These are phyloP conservation scores for Metrosideros polymorpha DNA, from an alignment of 441 rosid species.

Conservation along the genomic window DNA sequence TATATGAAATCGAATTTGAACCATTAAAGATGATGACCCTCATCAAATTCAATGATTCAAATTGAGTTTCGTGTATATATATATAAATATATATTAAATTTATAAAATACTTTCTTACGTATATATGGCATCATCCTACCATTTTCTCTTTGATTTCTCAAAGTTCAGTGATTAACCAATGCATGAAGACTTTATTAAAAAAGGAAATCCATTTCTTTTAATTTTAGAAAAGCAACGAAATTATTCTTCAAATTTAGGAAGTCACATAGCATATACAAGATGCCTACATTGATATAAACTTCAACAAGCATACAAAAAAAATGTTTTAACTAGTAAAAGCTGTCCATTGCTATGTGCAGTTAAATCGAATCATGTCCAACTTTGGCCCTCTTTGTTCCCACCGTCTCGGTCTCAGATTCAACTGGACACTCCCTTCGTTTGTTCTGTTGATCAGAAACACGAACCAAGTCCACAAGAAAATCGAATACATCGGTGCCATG, in stretches of 20 bases:
- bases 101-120: background rate
- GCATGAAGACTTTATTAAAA: background rate
- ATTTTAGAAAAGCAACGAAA: background rate
- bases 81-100: background rate
- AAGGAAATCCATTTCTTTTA: background rate
- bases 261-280: background rate
- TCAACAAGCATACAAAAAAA: background rate
- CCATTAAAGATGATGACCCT: background rate
- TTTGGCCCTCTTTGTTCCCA: background rate
- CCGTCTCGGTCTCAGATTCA: background rate
- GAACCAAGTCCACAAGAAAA: slow-evolving; percentile 37
- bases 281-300: background rate
- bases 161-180: background rate
- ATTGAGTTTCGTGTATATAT: background rate
- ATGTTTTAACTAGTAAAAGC: background rate
- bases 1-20: background rate
- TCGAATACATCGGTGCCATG: slow-evolving; percentile 40
- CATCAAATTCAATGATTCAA: fast-evolving
- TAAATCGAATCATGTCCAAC: background rate
- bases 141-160: background rate
- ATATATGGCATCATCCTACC: background rate
- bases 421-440: background rate
- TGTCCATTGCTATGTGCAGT: background rate
- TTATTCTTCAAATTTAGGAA: background rate
- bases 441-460: background rate